A percentile compares a stretch with the other conserved stretches of the same genome.
These are phyloP conservation scores for Francoa sonchifolia DNA, from an alignment of 441 rosid species.

Conservation along the genomic window DNA sequence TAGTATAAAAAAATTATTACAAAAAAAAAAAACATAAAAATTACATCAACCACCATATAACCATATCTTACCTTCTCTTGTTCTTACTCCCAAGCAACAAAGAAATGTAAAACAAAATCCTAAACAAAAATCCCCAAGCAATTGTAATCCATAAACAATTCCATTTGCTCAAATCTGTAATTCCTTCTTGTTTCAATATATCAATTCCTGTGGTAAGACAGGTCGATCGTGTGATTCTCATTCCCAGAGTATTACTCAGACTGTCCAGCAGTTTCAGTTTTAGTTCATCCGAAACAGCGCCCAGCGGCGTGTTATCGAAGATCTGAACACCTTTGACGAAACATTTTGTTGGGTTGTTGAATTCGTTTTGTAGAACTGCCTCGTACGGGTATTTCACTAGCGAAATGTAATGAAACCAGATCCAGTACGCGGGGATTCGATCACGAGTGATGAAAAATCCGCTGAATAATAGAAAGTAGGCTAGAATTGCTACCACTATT, in stretches of 20 bases:
- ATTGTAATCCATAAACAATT: conserved; percentile 11
- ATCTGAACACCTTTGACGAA: too few species aligned
- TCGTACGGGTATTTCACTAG: conserved; percentile 11
- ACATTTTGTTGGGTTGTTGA: conserved; percentile 9
- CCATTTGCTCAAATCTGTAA: conserved; percentile 12
- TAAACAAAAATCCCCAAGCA: conserved; percentile 14
- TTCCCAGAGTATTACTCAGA: conserved; percentile 11
- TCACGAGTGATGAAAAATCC: conserved; percentile 15
- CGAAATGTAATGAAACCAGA: conserved; percentile 12
- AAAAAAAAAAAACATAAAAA: too few species aligned
- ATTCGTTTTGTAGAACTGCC: conserved; percentile 10
- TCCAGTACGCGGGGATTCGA: conserved; percentile 12
- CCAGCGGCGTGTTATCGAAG: conserved; percentile 12
- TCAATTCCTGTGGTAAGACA: conserved; percentile 11
- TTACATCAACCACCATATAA: too few species aligned
- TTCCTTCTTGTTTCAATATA: conserved; percentile 8
- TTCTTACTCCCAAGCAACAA: conserved; percentile 12
- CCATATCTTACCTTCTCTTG: conserved; percentile 14
- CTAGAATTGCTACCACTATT: conserved; percentile 10
- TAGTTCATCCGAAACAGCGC: conserved; percentile 2
- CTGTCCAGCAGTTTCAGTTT: conserved; percentile 7
- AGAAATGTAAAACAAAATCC: conserved; percentile 10
- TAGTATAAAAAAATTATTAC: too few species aligned
- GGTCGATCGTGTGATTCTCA: conserved; percentile 10
- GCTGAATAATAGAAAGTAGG: conserved; percentile 13